Base-by-base conservation (phyloP, 179 eudicot species). In the Heliamphora pulchella region DNA sequence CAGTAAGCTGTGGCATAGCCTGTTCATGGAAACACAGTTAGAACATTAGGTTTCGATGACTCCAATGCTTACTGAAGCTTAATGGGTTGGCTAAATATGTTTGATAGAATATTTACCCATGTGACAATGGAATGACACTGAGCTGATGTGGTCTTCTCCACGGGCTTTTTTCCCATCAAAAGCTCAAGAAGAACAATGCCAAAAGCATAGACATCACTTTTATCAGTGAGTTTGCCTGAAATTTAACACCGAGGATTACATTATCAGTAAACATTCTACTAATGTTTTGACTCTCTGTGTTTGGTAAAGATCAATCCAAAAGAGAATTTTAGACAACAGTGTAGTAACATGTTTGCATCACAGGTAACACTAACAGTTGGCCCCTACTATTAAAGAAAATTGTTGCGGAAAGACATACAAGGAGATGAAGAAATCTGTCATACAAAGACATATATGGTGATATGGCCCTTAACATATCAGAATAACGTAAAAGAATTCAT, bases 1-100 rank as follows among this genome's bases (percentile, higher is more conserved):
- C 93, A 2, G 90, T 89, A 51, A 93, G 90, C 81, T 90, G 95
- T 46, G 95, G 97, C 90, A 89, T 86, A 5, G 97, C 96, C 97
- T 91, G 89, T 74, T 75, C 74, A 44, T 71, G 18, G 39, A 69
- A 46, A 50, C 43, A 69, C 31, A 46, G 71, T n/a, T 47, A 77
- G 41, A 59, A 39, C 67, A n/a, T 67, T 13, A 18, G 69, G 67
- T 75, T 54, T 47, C 53, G 1, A 62, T 4, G 2, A 67, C 9
- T 61, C 8, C n/a, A 44, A 17, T 6, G 9, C 6, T 0, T 13
- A 78, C 2, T 3, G 71, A 68, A 50, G 10, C 59, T 39, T 4
- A 7, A 54, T 5, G 91, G 78, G 64, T n/a, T 67, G 48, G 50
- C 3, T 43, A 78, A 51, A 17, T 20, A 13, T 10, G 15, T 13